Evolutionary conservation across 768 basidiomycete genomes (phyloP), one percentile per base, ranked within the genome.

Genomic region (Xanthoconium stramineum): DNA sequence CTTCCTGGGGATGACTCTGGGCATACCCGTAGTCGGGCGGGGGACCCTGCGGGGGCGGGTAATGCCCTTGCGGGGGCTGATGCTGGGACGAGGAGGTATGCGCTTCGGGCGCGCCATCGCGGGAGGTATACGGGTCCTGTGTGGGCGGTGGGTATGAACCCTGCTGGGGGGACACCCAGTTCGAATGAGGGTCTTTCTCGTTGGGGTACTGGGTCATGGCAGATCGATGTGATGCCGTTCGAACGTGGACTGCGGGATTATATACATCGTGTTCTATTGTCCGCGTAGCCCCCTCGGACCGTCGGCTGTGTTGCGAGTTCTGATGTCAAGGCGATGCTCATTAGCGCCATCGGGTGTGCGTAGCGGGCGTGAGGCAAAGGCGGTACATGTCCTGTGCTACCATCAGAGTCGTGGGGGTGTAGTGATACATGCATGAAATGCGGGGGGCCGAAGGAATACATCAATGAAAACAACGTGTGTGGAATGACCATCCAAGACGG

Each of bases 131-230:
- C 0, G 39, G 19, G n/a, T 33, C 17, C 47, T 58, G 44, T 33
- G 53, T 46, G 63, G 61, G 28, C 8, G 63, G 56, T 7, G 64
- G 33, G 28, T 53, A 59, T 24, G 38, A 29, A 20, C 19, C 52
- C 36, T 60, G 47, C 17, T 56, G 49, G 8, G 33, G 61, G 38
- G 40, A 9, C 0, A 62, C 8, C 62, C 62, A 66, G 46, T 52
- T 32, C 6, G 59, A 32, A 24, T 50, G 63, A n/a, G 62, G 36
- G 14, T 56, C 60, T 14, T 72, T 72, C 38, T 70, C 70, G 59
- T 51, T 44, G 37, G 68, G 66, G 50, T 58, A 62, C 40, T 60
- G 63, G 40, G 48, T 42, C 70, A 70, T 63, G 37, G 24, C 0
- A 5, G 40, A 33, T 62, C 40, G 20, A 48, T 37, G 56, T 19